Evolutionary conservation across 148 eudicot species (phyloP).

Genomic region (Cornus controversa): DNA sequence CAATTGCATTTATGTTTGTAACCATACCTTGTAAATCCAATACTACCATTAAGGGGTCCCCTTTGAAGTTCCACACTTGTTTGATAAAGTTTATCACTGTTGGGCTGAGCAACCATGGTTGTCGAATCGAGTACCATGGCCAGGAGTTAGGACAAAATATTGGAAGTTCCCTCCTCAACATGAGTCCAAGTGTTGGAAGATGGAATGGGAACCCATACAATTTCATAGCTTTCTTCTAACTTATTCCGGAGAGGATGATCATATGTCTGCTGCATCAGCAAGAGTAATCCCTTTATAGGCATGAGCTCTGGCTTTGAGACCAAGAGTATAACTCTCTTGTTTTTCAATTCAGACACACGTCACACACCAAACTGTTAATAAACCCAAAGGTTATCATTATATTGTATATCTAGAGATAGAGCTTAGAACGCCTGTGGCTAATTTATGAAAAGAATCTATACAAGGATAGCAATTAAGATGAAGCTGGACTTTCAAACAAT

Average conservation of each 20-base stretch:
- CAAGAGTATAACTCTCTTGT: constrained; percentile 60
- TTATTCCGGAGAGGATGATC: constrained; percentile 30
- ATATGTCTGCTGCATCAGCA: constrained; percentile 50
- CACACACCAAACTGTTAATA: constrained; percentile 39
- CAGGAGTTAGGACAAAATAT: constrained; percentile 52
- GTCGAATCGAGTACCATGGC: constrained; percentile 59
- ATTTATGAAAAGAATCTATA: too few relatives aligned
- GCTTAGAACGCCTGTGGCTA: too few relatives aligned
- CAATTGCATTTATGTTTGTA: constrained; percentile 51
- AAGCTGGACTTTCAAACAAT: too few relatives aligned
- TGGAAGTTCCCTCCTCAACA: constrained; percentile 33
- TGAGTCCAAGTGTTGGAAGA: constrained; percentile 41
- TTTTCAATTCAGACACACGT: constrained; percentile 46
- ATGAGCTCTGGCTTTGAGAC: constrained; percentile 63
- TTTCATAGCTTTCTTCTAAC: constrained; percentile 29
- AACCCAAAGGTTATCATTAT: too few relatives aligned
- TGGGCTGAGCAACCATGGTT: constrained; percentile 54
- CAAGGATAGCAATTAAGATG: too few relatives aligned
- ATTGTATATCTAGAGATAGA: too few relatives aligned
- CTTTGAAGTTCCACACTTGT: constrained; percentile 48
- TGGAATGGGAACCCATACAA: constrained; percentile 66
- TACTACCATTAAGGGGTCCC: constrained; percentile 67
- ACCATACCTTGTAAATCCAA: constrained; percentile 48
- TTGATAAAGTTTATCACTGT: constrained; percentile 39
- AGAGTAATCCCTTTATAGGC: constrained; percentile 43